Evolutionary conservation across 176 grass and related monocot genomes (phyloP).

Genomic region (Cenchrus purpureus): DNA sequence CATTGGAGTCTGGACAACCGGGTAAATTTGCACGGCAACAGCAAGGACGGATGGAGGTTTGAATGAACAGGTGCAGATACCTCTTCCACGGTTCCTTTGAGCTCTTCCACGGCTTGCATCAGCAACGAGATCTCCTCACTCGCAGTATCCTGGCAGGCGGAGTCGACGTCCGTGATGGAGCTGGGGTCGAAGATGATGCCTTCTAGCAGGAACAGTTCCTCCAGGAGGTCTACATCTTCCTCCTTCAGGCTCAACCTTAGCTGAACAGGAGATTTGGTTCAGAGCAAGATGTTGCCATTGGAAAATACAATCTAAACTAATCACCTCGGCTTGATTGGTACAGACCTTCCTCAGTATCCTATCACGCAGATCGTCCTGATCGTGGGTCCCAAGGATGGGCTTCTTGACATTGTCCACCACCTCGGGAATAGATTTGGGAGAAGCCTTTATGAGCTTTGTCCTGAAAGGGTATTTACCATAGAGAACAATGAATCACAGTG

Average conservation of each 20-base stretch:
- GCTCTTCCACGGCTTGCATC: slow-evolving; percentile 59
- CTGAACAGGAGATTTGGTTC: slow-evolving; percentile 48
- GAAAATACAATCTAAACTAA: background rate
- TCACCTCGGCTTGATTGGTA: slow-evolving; percentile 3
- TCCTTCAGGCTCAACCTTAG: slow-evolving; percentile 80
- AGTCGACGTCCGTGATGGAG: slow-evolving; percentile 43
- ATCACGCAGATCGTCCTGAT: slow-evolving; percentile 43
- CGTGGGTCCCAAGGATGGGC: slow-evolving; percentile 31
- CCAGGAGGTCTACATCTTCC: slow-evolving; percentile 70
- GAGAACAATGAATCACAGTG: background rate
- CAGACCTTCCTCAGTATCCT: slow-evolving; percentile 63
- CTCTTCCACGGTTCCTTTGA: slow-evolving; percentile 57
- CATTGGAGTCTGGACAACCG: background rate
- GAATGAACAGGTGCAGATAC: slow-evolving; percentile 25
- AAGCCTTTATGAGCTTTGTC: slow-evolving; percentile 73
- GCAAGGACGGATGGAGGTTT: background rate
- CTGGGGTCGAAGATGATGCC: slow-evolving; percentile 64
- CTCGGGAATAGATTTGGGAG: slow-evolving; percentile 32
- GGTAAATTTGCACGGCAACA: background rate
- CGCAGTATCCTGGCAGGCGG: slow-evolving; percentile 40
- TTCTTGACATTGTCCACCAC: slow-evolving; percentile 49
- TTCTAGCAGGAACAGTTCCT: slow-evolving; percentile 66
- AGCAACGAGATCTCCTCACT: slow-evolving; percentile 53
- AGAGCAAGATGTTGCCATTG: background rate
- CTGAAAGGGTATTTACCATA: slow-evolving; percentile 40